Evolutionary conservation across 2,329 filamentous ascomycete species (phyloP), one percentile per base, ranked within the genome.

Genomic region (Keithomyces neogunnii): DNA sequence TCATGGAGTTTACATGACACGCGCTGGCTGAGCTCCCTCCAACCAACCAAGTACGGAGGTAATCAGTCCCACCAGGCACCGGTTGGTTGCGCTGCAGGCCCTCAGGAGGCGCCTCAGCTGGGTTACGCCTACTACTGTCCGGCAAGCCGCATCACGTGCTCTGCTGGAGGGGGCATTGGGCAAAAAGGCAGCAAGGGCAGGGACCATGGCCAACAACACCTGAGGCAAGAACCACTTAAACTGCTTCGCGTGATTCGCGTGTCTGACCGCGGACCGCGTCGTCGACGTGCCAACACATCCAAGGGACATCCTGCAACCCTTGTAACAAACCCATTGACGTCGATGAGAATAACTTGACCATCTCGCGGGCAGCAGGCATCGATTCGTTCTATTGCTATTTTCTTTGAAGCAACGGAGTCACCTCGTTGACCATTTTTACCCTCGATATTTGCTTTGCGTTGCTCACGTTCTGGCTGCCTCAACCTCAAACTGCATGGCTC

Each of bases 221-320:
- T 68, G 55, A 68, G 66, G 66, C 66, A 68, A 38, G 52, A 54
- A 59, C 56, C 56, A 56, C 58, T 64, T 69, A 63, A 69, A 67
- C 63, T 68, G 63, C 57, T 63, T 63, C 66, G 66, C 67, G 67
- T 69, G 52, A 53, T 56, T 60, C 67, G 67, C 67, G 67, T 69
- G 65, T 67, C 59, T 40, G 39, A 53, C 48, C 55, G 40, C 49
- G 44, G 31, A 64, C 56, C 68, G 68, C 68, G 68, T 70, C 66
- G 60, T 56, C 53, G 57, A 64, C 66, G 67, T 69, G 66, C 59
- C 62, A 56, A 60, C 56, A 62, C 19, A 58, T 58, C 58, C 56
- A 56, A 38, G 50, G 60, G 51, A 55, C 62, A 57, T 60, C 58
- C 58, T 57, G 45, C 52, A 57, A 58, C 56, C 60, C 55, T 51